phyloP scores from a whole-genome alignment of 2,329 filamentous ascomycete species.

The Sclerotinia trifoliorum region DNA sequence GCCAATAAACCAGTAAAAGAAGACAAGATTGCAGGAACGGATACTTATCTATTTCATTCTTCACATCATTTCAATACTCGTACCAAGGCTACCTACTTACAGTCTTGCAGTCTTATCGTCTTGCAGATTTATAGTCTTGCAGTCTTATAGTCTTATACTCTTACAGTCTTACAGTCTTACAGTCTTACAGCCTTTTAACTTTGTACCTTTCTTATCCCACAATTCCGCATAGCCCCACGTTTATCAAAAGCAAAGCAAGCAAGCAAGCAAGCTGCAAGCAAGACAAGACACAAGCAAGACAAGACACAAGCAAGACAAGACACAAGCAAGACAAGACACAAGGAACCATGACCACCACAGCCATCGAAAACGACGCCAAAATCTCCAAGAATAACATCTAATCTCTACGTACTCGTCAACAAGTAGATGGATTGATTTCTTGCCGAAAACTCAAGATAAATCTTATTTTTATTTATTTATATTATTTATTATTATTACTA shows the following conservation, averaged over 20 bases:
- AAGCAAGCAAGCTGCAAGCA: no score
- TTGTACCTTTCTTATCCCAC: conserved; percentile 11
- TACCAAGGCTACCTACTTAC: not conserved
- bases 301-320: conserved; percentile 7
- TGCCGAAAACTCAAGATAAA: not conserved
- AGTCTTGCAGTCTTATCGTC: no score
- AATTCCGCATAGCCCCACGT: conserved; percentile 12
- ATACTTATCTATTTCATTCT: not conserved
- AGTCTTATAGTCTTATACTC: no score
- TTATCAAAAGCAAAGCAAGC: conserved; percentile 13
- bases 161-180: no score
- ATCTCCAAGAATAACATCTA: not conserved
- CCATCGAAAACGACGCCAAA: not conserved
- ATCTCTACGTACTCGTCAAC: not conserved
- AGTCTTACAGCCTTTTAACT: not conserved
- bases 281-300: no score
- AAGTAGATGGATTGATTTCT: not conserved
- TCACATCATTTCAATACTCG: not conserved
- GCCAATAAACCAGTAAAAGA: not conserved
- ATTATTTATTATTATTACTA: not conserved
- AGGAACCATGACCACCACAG: not conserved
- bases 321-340: not conserved
- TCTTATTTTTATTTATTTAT: not conserved
- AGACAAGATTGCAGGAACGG: not conserved
- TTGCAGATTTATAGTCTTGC: no score